Percentiles rank a stretch among this genome's conserved stretches.
Conservation (phyloP, 2,329 filamentous ascomycete genomes). For the Samsoniella hepiali region DNA sequence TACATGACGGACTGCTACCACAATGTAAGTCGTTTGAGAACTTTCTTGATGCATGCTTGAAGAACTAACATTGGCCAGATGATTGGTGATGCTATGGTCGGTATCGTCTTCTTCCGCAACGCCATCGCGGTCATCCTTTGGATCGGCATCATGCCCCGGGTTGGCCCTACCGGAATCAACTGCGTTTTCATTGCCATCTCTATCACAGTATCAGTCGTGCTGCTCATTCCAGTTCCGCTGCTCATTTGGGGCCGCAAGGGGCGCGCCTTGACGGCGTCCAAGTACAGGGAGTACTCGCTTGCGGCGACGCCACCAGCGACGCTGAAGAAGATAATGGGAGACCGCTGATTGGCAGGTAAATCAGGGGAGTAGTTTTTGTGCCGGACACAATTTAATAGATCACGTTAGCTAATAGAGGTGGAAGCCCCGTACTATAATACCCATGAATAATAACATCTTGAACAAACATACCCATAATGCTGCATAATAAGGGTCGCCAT, state of each 20-base stretch:
- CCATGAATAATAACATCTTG: no score
- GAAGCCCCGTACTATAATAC: no score
- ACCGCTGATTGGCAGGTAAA: not conserved
- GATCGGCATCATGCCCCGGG: slow-evolving; percentile 5
- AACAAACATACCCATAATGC: no score
- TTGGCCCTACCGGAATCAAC: not conserved
- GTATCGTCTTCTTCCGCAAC: slow-evolving; percentile 14
- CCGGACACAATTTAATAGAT: not conserved
- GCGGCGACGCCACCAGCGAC: slow-evolving; percentile 7
- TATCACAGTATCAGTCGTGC: not conserved
- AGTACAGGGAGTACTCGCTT: slow-evolving; percentile 10
- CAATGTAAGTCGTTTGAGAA: not conserved
- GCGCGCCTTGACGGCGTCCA: not conserved
- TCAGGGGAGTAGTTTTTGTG: not conserved
- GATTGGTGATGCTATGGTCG: slow-evolving; percentile 13
- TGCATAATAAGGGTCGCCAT: no score
- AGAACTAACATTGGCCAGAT: not conserved
- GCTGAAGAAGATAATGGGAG: slow-evolving; percentile 9
- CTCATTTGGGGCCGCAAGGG: slow-evolving; percentile 5
- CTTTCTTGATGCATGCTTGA: not conserved
- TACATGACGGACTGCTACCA: slow-evolving; percentile 15
- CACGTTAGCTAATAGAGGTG: not conserved
- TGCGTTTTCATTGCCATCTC: not conserved
- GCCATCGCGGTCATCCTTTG: slow-evolving; percentile 1
- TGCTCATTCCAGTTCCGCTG: slow-evolving; percentile 9